These are phyloP conservation scores for Dioszegia crocea DNA, from an alignment of 768 basidiomycete species.

Conservation along the genomic window DNA sequence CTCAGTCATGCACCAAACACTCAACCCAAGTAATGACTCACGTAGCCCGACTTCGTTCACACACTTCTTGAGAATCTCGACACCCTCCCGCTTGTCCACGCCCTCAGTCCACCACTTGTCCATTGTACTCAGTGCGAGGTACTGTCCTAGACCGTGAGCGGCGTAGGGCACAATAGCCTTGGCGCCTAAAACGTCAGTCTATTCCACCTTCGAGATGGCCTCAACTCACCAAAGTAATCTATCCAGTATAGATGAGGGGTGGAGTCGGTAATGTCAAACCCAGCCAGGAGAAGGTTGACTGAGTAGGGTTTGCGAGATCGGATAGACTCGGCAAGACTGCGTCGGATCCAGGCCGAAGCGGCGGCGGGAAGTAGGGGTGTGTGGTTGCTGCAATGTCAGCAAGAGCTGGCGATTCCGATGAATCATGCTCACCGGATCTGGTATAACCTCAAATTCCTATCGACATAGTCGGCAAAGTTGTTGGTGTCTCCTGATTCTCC, in stretches of 20 bases:
- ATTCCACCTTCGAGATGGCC: too few species aligned
- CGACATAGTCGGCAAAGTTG: slow-evolving; percentile 92
- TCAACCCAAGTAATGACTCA: slow-evolving; percentile 54
- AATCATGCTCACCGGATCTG: slow-evolving; percentile 65
- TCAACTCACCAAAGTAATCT: slow-evolving; percentile 65
- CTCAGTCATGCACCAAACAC: too few species aligned
- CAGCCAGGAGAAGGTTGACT: slow-evolving; percentile 89
- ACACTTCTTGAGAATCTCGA: slow-evolving; percentile 77
- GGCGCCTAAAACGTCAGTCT: slow-evolving; percentile 58
- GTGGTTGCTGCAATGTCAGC: slow-evolving; percentile 57
- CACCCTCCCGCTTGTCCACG: slow-evolving; percentile 75
- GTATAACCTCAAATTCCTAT: slow-evolving; percentile 91
- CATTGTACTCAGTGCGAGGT: slow-evolving; percentile 85
- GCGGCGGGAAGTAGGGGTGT: slow-evolving; percentile 83
- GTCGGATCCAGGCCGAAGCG: slow-evolving; percentile 92
- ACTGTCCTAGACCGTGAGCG: slow-evolving; percentile 91
- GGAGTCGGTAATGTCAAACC: slow-evolving; percentile 69
- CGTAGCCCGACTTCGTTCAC: slow-evolving; percentile 77
- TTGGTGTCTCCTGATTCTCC: slow-evolving; percentile 96
- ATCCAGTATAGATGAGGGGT: slow-evolving; percentile 77
- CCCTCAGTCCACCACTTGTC: slow-evolving; percentile 92
- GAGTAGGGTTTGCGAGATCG: slow-evolving; percentile 82
- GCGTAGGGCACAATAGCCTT: slow-evolving; percentile 82
- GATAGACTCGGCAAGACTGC: slow-evolving; percentile 78
- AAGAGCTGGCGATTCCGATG: not conserved